Base-by-base conservation (phyloP, 2,329 filamentous ascomycete genomes). In the Rachicladosporium sp. region DNA sequence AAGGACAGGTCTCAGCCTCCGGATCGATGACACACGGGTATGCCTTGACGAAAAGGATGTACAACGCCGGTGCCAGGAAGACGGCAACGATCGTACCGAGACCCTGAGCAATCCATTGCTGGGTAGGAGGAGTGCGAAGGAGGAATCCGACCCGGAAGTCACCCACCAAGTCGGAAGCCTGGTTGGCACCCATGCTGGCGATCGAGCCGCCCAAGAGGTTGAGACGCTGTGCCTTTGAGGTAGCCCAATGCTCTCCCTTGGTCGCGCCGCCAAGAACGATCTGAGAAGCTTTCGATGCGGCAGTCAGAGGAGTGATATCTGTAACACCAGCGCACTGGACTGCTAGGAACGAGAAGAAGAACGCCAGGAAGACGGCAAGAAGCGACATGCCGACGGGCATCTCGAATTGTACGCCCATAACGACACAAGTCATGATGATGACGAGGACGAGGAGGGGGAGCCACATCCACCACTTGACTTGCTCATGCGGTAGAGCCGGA, bases 131-230 rank as follows among this genome's bases (percentile, higher is more conserved):
- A 0, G 78, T 81, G 45, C 71, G 66, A 38, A 82, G 70, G 4
- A 82, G 65, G 65, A 80, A 82, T 4, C 78, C 78, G 31, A 77
- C 76, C 29, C 77, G 70, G 69, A 82, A 81, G 51, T 83, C 78
- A 40, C 67, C 67, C 29, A 74, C 70, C 10, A 81, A 61, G 37
- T 69, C 62, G 30, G 63, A 68, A 33, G 61, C 54, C 41, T 65
- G 61, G 43, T 59, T 58, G 39, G 61, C 58, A 37, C 59, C 60
- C 41, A 64, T 60, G 38, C 50, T 57, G 19, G 58, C 61, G 11
- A 65, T 49, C n/a, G 62, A 61, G 32, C 78, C 78, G 32, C 77
- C 77, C 27, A 80, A 68, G 23, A 82, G 59, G 63, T 82, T 82
- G 59, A 82, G 68, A 37, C 68, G 65, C 60, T 81, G 78, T 1